Conservation (phyloP, 148 eudicot genomes). For the Simmondsia chinensis region DNA sequence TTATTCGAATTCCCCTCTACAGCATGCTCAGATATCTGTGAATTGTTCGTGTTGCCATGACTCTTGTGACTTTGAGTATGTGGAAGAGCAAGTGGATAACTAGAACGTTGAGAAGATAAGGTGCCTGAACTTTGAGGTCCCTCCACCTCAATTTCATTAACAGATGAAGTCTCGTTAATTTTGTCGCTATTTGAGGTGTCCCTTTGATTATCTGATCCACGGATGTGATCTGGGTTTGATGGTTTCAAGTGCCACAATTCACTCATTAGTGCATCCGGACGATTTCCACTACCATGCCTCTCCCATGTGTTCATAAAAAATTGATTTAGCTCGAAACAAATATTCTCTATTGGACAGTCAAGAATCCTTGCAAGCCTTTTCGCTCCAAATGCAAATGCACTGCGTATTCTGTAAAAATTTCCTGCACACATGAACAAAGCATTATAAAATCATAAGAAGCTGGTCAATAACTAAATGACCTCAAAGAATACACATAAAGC, state of each 20-base stretch:
- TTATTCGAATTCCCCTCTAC: slow-evolving; percentile 22
- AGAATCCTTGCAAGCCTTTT: slow-evolving; percentile 72
- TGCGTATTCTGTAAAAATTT: slow-evolving; percentile 85
- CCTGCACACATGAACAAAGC: slow-evolving; percentile 40
- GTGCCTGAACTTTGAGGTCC: slow-evolving; percentile 11
- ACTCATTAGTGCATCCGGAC: slow-evolving; percentile 68
- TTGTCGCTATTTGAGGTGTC: slow-evolving; percentile 16
- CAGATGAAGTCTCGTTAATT: slow-evolving; percentile 18
- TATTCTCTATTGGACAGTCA: slow-evolving; percentile 66
- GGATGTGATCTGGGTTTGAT: slow-evolving; percentile 18
- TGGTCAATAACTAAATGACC: too few species aligned
- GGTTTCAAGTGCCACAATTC: slow-evolving; percentile 17
- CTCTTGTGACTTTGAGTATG: slow-evolving; percentile 27
- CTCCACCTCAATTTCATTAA: slow-evolving; percentile 19
- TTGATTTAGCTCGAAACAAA: slow-evolving; percentile 59
- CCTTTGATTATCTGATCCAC: slow-evolving; percentile 11
- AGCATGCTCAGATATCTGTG: slow-evolving; percentile 21
- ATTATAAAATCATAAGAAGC: too few species aligned
- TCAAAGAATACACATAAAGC: too few species aligned
- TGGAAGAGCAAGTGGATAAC: slow-evolving; percentile 21
- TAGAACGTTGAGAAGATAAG: slow-evolving; percentile 22
- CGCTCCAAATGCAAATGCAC: slow-evolving; percentile 91
- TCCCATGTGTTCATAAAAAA: slow-evolving; percentile 90
- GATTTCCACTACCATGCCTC: slow-evolving; percentile 78
- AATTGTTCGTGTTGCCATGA: slow-evolving; percentile 18